A percentile compares a stretch with the other conserved stretches of the same genome.
phyloP scores from a whole-genome alignment of 257 asterid genomes.

The Ligustrum vulgare region DNA sequence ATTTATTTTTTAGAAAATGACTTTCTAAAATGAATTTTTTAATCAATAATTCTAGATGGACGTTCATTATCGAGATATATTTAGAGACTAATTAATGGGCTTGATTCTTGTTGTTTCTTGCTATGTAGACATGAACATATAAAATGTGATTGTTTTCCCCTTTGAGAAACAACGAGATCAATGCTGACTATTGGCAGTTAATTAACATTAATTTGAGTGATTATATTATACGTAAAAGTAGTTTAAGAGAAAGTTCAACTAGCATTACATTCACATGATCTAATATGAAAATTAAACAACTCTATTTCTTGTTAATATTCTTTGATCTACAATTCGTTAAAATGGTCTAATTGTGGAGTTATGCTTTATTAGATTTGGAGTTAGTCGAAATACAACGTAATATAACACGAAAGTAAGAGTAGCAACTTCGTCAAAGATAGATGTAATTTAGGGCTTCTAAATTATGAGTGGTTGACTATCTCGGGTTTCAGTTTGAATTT shows the following conservation, averaged over 20 bases:
- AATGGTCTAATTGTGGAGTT: background rate
- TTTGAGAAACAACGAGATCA: background rate
- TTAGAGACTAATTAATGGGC: background rate
- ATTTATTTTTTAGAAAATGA: too few species aligned
- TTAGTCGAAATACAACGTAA: too few species aligned
- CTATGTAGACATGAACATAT: background rate
- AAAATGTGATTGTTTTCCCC: background rate
- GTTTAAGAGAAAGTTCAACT: slow-evolving; percentile 3
- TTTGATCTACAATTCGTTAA: background rate
- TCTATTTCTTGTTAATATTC: slow-evolving; percentile 4
- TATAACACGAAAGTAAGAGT: too few species aligned
- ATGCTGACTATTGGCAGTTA: background rate
- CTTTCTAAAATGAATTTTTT: too few species aligned
- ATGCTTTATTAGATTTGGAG: too few species aligned
- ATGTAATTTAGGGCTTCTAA: background rate
- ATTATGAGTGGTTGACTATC: too few species aligned
- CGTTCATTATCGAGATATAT: too few species aligned
- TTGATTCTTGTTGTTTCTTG: background rate
- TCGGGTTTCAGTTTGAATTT: too few species aligned
- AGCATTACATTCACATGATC: slow-evolving; percentile 28
- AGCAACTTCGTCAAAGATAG: too few species aligned
- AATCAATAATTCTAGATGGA: too few species aligned
- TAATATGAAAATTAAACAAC: slow-evolving; percentile 24
- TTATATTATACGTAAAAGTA: background rate
- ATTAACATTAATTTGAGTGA: background rate